phyloP scores from a whole-genome alignment of 768 basidiomycete species.

The Artomyces pyxidatus region DNA sequence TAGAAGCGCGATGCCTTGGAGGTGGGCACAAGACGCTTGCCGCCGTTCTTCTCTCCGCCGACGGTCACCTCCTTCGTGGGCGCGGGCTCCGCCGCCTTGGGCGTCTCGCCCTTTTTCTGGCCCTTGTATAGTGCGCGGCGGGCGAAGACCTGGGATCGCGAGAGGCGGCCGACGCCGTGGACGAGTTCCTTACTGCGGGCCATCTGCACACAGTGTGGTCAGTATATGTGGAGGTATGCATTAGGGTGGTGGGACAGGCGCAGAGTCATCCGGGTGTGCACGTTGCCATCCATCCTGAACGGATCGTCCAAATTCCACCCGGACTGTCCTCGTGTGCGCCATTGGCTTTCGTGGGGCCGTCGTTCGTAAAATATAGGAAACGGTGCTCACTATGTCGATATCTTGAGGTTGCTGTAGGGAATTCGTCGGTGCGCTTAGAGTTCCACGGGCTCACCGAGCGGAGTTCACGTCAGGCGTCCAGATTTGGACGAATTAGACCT shows the following conservation, averaged over 20 bases:
- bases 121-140: conserved; percentile 84
- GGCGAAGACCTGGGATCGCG: conserved; percentile 72
- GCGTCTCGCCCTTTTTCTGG: conserved; percentile 65
- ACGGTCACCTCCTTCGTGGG: conserved; percentile 72
- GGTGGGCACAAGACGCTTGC: conserved; percentile 80
- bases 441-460: conserved; percentile 4
- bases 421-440: conserved; percentile 14
- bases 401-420: conserved; percentile 34
- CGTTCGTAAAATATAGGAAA: conserved; percentile 13
- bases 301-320: conserved; percentile 10
- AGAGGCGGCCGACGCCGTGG: conserved; percentile 74
- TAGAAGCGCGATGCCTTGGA: conserved; percentile 86
- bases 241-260: not conserved
- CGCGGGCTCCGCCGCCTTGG: conserved; percentile 49
- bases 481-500: not conserved
- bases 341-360: not conserved
- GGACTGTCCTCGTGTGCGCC: not conserved
- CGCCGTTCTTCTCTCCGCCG: conserved; percentile 87
- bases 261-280: conserved; percentile 27
- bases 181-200: conserved; percentile 82
- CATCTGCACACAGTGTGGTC: conserved; percentile 42
- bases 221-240: conserved; percentile 1
- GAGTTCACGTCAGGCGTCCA: conserved; percentile 1
- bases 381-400: conserved; percentile 33
- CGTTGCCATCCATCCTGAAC: conserved; percentile 26